A percentile compares a stretch with the other conserved stretches of the same genome.
These are phyloP conservation scores for Papilionanthe hybrid DNA, from an alignment of 116 monocot species.

Conservation along the genomic window DNA sequence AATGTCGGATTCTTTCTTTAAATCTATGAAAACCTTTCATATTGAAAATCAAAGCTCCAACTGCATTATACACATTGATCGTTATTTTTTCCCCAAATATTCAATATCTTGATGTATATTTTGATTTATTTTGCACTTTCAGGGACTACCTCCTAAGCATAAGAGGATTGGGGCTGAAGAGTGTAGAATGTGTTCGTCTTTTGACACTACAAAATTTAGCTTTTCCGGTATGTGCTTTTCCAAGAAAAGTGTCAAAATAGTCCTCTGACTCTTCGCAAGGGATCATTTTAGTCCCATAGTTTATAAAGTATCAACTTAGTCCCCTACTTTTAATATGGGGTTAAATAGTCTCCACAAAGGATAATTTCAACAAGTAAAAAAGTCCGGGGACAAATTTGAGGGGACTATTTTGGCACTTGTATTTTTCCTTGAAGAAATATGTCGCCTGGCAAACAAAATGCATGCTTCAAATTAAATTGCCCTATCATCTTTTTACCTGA, in stretches of 20 bases:
- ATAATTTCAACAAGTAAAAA: no score
- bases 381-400: no score
- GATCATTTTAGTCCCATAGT: no score
- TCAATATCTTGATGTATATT: neutral
- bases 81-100: neutral
- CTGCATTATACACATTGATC: neutral
- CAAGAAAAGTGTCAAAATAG: no score
- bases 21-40: neutral
- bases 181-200: conserved; percentile 96
- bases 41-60: neutral
- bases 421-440: neutral
- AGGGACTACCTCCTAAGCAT: conserved; percentile 96
- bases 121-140: conserved; percentile 18
- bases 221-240: conserved; percentile 65
- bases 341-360: no score
- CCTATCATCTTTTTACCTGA: conserved; percentile 7
- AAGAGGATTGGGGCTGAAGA: conserved; percentile 90
- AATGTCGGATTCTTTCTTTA: neutral
- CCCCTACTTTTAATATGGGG: no score
- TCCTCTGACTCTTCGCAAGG: no score
- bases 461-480: neutral
- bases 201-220: conserved; percentile 92
- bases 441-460: neutral
- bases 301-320: no score
- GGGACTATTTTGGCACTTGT: no score